These are phyloP conservation scores for Trichosporon sp. DNA, from an alignment of 1,284 basidiomycete species.

Conservation along the genomic window DNA sequence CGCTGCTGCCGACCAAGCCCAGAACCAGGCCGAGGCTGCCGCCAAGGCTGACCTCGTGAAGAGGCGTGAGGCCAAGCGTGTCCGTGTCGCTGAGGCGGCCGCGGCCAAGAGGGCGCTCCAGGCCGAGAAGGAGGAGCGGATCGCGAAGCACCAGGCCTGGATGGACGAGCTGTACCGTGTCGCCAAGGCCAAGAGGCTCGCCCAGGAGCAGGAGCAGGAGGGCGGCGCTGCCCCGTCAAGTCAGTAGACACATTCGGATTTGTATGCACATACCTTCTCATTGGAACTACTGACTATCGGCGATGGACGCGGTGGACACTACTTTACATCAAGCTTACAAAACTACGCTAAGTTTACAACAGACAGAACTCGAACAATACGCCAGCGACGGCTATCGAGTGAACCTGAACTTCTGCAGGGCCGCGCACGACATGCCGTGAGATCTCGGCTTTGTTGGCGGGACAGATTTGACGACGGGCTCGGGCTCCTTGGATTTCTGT, in stretches of 20 bases:
- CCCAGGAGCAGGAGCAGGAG: neutral
- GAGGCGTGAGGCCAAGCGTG: conserved; percentile 5
- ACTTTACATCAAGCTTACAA: neutral
- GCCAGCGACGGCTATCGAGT: conserved; percentile 2
- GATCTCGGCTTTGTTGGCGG: neutral
- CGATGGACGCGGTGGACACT: neutral
- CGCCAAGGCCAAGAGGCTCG: neutral
- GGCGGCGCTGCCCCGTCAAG: neutral
- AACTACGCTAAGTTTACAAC: neutral
- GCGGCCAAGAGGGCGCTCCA: neutral
- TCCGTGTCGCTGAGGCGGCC: neutral
- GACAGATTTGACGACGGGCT: neutral
- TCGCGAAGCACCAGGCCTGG: conserved; percentile 1
- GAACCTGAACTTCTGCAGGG: conserved; percentile 21
- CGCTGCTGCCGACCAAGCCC: conserved; percentile 1
- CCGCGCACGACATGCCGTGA: conserved; percentile 12
- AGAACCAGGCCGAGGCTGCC: neutral
- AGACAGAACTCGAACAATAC: neutral
- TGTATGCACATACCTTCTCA: conserved; percentile 6
- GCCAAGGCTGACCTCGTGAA: neutral
- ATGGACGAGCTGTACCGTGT: neutral
- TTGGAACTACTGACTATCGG: neutral
- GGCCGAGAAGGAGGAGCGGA: neutral
- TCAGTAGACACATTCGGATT: neutral
- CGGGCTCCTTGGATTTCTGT: neutral